Base-by-base conservation (phyloP, 2,329 filamentous ascomycete species). In the Fusarium subtropicale region DNA sequence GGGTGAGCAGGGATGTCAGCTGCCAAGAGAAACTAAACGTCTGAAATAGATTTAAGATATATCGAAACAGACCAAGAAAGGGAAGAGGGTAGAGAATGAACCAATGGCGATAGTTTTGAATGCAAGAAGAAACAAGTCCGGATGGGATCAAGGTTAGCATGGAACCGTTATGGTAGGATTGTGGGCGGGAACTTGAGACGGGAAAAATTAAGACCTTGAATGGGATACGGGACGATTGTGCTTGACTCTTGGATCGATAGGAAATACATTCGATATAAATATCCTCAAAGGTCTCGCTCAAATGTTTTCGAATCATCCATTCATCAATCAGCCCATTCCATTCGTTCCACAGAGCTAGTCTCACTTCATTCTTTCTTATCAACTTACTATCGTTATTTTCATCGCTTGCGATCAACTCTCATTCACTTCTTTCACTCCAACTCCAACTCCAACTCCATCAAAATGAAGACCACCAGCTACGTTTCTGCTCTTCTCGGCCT, bases 301-400 rank as follows among this genome's bases (percentile, higher is more conserved):
- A 20, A 28, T 2, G 2, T 12, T 36, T 26, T 10, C 51, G 13
- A 26, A 62, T 33, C 46, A 62, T 62, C 47, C 39, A 55, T 54
- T 62, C 51, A 38, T 38, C 57, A 41, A 62, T n/a, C 33, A 60
- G 57, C 59, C 41, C 47, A 45, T 62, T 62, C 30, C 59, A 39
- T 62, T 62, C 59, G 10, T 62, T 62, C 44, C 55, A 60, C 34
- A 62, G 59, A 62, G 59, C 59, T 62, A 62, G 59, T 62, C 59
- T 62, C 59, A 36, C 30, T 22, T 62, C 59, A 46, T 62, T 62
- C 59, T 62, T 62, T 62, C 12, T 47, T 55, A 47, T 34, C 52
- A 55, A 22, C n/a, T 26, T 7, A 31, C 57, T 24, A 34, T 62
- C 57, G 16, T 54, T 62, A 62, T 41, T 57, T 34, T 59, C 41